Conservation (phyloP, 108 stramenopile species). For the Pseudonitzschia delicatissima region DNA sequence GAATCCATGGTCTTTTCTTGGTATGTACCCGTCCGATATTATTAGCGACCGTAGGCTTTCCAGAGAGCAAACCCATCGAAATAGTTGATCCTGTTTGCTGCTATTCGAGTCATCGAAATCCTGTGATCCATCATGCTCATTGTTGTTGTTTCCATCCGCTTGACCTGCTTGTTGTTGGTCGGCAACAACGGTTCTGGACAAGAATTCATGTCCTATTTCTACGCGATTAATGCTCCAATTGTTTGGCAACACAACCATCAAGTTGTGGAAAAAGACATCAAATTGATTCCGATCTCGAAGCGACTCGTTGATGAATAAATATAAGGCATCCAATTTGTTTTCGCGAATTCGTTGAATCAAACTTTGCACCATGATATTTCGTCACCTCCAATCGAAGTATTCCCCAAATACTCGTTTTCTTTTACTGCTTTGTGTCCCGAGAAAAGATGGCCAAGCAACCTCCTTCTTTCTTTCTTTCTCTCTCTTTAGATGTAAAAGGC, state of each 20-base stretch:
- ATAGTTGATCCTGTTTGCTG: constrained; percentile 22
- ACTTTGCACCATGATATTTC: constrained; percentile 1
- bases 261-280: constrained; percentile 25
- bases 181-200: constrained; percentile 10
- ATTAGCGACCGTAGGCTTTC: constrained; percentile 31
- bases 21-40: constrained; percentile 40
- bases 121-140: background rate
- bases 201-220: constrained; percentile 40
- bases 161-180: background rate
- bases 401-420: background rate
- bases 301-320: constrained; percentile 39
- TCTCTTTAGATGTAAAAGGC: background rate
- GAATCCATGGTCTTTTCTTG: constrained; percentile 31
- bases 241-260: constrained; percentile 27
- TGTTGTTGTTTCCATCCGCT: background rate
- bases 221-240: constrained; percentile 45
- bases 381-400: background rate
- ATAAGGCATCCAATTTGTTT: constrained; percentile 38
- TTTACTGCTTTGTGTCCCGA: background rate
- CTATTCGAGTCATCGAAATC: background rate
- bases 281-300: constrained; percentile 30
- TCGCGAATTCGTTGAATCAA: constrained; percentile 36
- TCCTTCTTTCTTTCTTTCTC: background rate
- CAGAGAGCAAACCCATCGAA: constrained; percentile 21
- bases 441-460: background rate